Percentiles rank a stretch among this genome's conserved stretches.
Evolutionary conservation across 2,329 filamentous ascomycete genomes (phyloP).

Genomic region (Chalaropsis ovoidea): DNA sequence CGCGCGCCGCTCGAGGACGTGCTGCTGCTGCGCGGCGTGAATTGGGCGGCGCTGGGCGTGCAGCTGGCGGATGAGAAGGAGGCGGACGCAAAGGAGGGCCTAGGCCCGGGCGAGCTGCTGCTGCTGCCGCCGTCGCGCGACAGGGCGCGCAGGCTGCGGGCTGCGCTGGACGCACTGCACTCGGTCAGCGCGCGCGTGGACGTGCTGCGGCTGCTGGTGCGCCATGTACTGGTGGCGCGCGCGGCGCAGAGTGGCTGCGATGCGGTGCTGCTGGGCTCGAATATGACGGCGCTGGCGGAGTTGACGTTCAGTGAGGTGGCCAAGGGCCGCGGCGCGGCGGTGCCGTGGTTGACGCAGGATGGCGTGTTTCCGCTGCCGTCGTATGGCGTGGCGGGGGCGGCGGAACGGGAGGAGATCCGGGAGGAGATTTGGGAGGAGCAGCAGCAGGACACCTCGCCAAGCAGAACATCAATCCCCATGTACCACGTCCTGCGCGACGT

Average conservation of each 20-base stretch:
- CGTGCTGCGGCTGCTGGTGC: slow-evolving; percentile 58
- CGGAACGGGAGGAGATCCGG: slow-evolving; percentile 18
- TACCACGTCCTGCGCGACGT: slow-evolving; percentile 79
- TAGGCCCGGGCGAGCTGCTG: too few species aligned
- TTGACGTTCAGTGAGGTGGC: slow-evolving; percentile 78
- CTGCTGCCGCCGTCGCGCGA: neutral
- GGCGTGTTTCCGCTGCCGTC: slow-evolving; percentile 41
- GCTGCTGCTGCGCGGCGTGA: slow-evolving; percentile 42
- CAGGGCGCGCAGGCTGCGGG: slow-evolving; percentile 38
- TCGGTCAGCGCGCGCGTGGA: slow-evolving; percentile 70
- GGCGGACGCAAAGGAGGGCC: slow-evolving; percentile 41
- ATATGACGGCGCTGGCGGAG: slow-evolving; percentile 77
- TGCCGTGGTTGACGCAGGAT: slow-evolving; percentile 76
- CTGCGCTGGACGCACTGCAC: slow-evolving; percentile 50
- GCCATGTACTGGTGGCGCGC: slow-evolving; percentile 57
- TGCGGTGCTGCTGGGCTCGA: slow-evolving; percentile 71
- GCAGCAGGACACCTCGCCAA: slow-evolving; percentile 21
- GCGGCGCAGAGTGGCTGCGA: slow-evolving; percentile 53
- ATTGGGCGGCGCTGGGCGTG: slow-evolving; percentile 42
- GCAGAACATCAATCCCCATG: slow-evolving; percentile 33
- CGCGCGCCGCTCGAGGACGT: slow-evolving; percentile 54
- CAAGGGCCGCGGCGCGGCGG: slow-evolving; percentile 74
- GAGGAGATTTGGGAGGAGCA: neutral
- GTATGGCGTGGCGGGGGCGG: slow-evolving; percentile 27
- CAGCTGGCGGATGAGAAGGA: slow-evolving; percentile 39